phyloP scores from a whole-genome alignment of 2,329 filamentous ascomycete species.

The Aspergillus thermomutatus region DNA sequence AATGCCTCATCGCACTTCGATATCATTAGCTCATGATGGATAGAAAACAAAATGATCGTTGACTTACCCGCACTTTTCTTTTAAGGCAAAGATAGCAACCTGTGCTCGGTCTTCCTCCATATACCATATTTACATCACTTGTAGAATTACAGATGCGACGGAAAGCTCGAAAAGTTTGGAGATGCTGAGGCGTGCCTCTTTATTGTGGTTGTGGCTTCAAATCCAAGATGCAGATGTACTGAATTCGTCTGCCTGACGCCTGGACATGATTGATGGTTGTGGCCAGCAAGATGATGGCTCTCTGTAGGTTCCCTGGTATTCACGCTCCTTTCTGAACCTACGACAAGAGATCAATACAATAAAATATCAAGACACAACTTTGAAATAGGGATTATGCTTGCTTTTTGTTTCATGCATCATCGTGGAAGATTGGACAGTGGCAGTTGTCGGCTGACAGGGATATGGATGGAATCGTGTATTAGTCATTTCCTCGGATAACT shows the following conservation, averaged over 20 bases:
- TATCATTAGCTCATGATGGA: constrained; percentile 8
- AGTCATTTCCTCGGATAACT: not conserved
- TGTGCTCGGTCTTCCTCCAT: constrained; percentile 38
- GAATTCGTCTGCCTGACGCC: constrained; percentile 8
- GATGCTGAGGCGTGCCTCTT: not conserved
- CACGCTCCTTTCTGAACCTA: not conserved
- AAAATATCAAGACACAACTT: not conserved
- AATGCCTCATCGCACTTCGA: constrained; percentile 36
- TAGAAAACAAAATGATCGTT: not conserved
- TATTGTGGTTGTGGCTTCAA: not conserved
- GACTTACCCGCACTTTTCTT: constrained; percentile 39
- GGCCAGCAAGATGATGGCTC: not conserved
- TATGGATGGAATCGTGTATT: not conserved
- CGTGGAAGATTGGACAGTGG: not conserved
- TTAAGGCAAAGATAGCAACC: constrained; percentile 40
- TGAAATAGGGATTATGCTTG: not conserved
- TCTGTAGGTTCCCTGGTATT: not conserved
- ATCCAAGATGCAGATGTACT: not conserved
- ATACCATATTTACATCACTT: constrained; percentile 33
- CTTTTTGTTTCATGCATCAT: not conserved
- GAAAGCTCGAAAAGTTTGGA: not conserved
- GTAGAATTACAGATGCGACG: not conserved
- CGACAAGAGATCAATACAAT: not conserved
- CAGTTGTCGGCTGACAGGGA: not conserved
- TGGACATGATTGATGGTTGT: constrained; percentile 7